A percentile compares a stretch with the other conserved stretches of the same genome.
Conservation (phyloP, 768 basidiomycete genomes). For the Brasilioporus rufonigricans region DNA sequence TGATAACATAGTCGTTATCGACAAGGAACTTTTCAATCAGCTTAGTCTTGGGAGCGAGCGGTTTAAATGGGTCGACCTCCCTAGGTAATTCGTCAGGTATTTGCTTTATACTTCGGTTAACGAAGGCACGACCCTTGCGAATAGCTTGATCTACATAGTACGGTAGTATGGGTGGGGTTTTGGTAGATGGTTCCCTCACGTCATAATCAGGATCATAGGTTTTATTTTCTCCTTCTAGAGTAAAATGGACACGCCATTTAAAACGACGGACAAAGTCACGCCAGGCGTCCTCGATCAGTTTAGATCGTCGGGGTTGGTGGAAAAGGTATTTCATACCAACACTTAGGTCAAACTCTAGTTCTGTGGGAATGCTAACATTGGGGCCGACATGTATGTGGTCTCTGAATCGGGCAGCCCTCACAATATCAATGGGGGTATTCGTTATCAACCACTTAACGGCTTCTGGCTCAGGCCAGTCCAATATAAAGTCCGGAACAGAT, state of each 20-base stretch:
- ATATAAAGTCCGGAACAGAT: neutral
- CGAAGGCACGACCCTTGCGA: neutral
- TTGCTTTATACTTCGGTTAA: neutral
- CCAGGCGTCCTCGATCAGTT: neutral
- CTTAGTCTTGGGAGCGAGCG: neutral
- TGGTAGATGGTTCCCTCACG: neutral
- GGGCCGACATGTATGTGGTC: neutral
- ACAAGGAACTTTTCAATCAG: neutral
- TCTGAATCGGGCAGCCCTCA: neutral
- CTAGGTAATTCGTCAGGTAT: neutral
- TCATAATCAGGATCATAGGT: constrained; percentile 17
- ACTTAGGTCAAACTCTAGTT: neutral
- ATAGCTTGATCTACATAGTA: neutral
- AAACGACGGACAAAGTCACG: neutral
- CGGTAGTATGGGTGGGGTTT: constrained; percentile 3
- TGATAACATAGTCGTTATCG: neutral
- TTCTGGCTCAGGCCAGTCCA: neutral
- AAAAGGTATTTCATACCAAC: constrained; percentile 9
- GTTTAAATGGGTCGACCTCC: neutral
- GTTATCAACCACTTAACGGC: neutral
- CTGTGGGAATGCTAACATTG: neutral
- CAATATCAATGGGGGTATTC: neutral
- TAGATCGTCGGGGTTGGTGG: neutral
- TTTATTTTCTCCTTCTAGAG: neutral
- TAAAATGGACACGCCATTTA: constrained; percentile 1